These are phyloP conservation scores for Coelastrella sp. DNA, from an alignment of 139 green algal species.

Conservation along the genomic window DNA sequence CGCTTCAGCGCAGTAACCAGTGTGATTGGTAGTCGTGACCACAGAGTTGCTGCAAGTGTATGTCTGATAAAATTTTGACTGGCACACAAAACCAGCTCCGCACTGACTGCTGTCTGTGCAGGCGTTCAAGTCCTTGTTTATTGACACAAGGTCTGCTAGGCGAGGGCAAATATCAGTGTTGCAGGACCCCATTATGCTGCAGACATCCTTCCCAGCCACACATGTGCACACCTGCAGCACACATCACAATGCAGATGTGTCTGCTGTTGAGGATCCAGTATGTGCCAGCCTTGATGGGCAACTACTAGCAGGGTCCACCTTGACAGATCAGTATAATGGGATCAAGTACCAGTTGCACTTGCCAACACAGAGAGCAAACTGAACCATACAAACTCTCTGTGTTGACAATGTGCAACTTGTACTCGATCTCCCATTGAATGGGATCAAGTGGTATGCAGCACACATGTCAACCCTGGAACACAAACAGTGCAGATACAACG, in stretches of 20 bases:
- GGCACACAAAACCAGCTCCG: not conserved
- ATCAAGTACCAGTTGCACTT: no score
- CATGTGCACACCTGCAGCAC: not conserved
- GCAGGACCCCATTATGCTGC: not conserved
- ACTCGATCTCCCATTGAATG: no score
- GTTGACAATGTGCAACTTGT: no score
- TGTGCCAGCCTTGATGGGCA: no score
- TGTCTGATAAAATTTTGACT: not conserved
- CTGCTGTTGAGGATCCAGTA: no score
- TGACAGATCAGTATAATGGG: no score
- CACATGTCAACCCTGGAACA: no score
- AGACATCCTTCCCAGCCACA: not conserved
- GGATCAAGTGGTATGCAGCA: no score
- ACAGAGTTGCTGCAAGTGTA: not conserved
- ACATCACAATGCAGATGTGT: not conserved
- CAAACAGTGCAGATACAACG: no score
- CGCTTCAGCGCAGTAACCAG: not conserved
- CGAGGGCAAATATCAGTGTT: not conserved
- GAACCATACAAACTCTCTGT: no score
- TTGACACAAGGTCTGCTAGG: not conserved
- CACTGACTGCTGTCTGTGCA: not conserved
- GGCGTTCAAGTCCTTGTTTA: not conserved
- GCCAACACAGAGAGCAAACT: no score
- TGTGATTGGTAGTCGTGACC: not conserved
- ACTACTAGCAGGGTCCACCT: no score